A percentile compares a stretch with the other conserved stretches of the same genome.
phyloP scores from a whole-genome alignment of 345 rosid genomes.

The Populus tremula region DNA sequence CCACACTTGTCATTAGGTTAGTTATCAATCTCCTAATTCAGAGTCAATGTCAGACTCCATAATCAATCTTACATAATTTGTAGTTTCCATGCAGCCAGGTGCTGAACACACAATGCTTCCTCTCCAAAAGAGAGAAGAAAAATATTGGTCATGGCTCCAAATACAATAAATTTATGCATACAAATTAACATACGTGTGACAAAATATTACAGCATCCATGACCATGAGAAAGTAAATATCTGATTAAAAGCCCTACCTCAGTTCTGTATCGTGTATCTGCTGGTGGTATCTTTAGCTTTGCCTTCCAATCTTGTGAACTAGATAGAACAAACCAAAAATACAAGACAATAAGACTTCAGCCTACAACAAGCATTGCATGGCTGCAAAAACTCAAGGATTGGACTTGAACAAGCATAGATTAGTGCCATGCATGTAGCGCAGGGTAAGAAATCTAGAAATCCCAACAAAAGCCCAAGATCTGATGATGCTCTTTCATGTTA shows the following conservation, averaged over 20 bases:
- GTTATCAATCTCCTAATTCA: background rate
- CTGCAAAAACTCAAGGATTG: background rate
- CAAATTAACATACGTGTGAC: background rate
- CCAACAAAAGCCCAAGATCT: background rate
- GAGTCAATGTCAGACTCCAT: background rate
- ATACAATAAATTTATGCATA: background rate
- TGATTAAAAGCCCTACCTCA: slow-evolving; percentile 54
- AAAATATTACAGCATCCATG: background rate
- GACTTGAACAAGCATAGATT: background rate
- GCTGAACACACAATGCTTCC: background rate
- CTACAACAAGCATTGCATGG: background rate
- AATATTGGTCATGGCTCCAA: background rate
- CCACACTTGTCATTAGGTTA: background rate
- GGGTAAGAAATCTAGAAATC: background rate
- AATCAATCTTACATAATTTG: background rate
- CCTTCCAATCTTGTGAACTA: slow-evolving; percentile 92
- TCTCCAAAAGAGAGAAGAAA: no score
- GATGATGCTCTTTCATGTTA: background rate
- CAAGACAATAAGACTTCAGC: background rate
- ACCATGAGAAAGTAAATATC: background rate
- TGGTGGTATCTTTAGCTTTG: slow-evolving; percentile 65
- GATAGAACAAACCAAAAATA: background rate
- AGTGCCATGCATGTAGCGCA: background rate
- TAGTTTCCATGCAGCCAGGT: background rate
- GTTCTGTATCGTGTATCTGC: slow-evolving; percentile 76